Conservation (phyloP, 2,329 filamentous ascomycete genomes). For the Scopulariopsis brevicaulis region DNA sequence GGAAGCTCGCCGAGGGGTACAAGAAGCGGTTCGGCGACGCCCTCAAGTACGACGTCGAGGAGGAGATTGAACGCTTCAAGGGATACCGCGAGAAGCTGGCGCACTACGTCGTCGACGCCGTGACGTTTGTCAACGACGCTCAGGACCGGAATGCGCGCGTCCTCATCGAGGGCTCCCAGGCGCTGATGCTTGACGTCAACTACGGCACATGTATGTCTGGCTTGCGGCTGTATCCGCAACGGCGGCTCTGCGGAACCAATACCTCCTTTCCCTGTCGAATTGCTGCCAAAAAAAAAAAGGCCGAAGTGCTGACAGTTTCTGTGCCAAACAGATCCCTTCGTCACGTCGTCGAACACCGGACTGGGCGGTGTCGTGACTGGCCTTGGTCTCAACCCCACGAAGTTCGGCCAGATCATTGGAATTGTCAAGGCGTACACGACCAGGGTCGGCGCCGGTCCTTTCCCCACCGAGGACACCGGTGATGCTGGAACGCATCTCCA, state of each 20-base stretch:
- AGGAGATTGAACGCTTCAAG: slow-evolving; percentile 53
- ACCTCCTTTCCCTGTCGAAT: neutral
- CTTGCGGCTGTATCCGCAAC: neutral
- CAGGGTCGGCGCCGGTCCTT: slow-evolving; percentile 46
- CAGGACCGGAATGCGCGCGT: slow-evolving; percentile 48
- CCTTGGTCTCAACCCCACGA: slow-evolving; percentile 32
- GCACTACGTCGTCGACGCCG: slow-evolving; percentile 54
- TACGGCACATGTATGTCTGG: slow-evolving; percentile 20
- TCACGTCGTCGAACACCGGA: slow-evolving; percentile 15
- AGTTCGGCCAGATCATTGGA: slow-evolving; percentile 46
- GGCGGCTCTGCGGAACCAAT: neutral
- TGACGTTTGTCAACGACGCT: slow-evolving; percentile 50
- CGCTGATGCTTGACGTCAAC: slow-evolving; percentile 56
- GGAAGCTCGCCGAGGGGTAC: slow-evolving; percentile 48
- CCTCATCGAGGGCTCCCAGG: slow-evolving; percentile 53
- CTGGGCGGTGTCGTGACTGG: slow-evolving; percentile 14
- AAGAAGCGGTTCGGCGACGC: slow-evolving; percentile 59
- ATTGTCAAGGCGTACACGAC: slow-evolving; percentile 54
- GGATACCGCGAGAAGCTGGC: slow-evolving; percentile 44
- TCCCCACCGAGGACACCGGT: slow-evolving; percentile 44
- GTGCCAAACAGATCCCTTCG: slow-evolving; percentile 12
- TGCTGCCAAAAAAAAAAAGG: neutral
- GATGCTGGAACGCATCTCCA: slow-evolving; percentile 26
- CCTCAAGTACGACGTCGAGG: slow-evolving; percentile 54
- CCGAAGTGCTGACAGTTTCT: neutral